Base-by-base conservation (phyloP, 352 stramenopile species). In the Aphanomyces invadans region DNA sequence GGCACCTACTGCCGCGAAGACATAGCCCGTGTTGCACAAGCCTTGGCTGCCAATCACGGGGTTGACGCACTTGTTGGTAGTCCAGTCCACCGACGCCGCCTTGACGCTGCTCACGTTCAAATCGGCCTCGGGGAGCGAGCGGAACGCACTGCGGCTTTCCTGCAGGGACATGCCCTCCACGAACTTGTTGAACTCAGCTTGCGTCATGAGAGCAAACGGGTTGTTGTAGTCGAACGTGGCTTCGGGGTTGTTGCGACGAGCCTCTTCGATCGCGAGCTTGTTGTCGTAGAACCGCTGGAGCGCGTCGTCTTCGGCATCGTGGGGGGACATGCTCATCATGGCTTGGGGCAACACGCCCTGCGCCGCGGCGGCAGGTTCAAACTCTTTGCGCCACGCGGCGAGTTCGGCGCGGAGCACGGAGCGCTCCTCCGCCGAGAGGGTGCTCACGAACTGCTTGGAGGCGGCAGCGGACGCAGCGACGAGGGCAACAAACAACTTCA, bases 11-110 rank as follows among this genome's bases (percentile, higher is more conserved):
- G 74, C 69, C 10, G 75, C 74, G 54, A 82, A 80, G 29, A 74
- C 71, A 71, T 72, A 82, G 74, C 75, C 80, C n/a, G 66, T 68
- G 23, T 74, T 74, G 29, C 75, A 81, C 17, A 23, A 26, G 4
- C 75, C 75, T 36, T 81, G 75, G 65, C 80, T 71, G 21, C 70
- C n/a, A n/a, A n/a, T 62, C 23, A 77, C 62, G 33, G 70, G 51
- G 15, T 61, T 25, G 19, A 71, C 65, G 54, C 69, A 74, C 5
- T 5, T 25, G 44, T 48, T 38, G 17, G 56, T 59, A 11, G 69
- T 53, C 69, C 69, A 74, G 54, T 74, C 69, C 29, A 67, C 25
- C 25, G 11, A 17, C 23, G n/a, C 19, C 38, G 29, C 31, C 9
- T 11, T 48, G 56, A 3, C 11, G 2, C 21, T 15, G 23, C 38